Conservation (phyloP, 441 rosid genomes). For the Erysimum pusillum region DNA sequence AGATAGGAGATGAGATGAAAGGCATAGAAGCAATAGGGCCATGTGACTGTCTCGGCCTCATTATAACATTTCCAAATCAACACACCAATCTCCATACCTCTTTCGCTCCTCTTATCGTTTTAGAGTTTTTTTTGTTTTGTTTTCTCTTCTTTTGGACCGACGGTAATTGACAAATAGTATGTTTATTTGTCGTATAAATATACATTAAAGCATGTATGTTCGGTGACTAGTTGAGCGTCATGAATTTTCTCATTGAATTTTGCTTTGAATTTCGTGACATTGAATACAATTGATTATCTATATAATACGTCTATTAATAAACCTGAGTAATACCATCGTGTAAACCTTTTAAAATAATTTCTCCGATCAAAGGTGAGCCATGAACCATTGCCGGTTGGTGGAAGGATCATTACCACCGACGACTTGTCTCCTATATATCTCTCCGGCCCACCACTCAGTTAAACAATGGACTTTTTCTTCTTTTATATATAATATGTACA, state of each 20-base stretch:
- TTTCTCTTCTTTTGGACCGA: constrained; percentile 9
- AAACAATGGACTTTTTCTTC: constrained; percentile 16
- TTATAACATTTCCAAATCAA: constrained; percentile 44
- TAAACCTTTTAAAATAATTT: neutral
- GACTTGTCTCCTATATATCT: constrained; percentile 35
- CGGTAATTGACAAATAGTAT: constrained; percentile 38
- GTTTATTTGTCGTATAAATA: constrained; percentile 37
- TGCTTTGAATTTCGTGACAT: constrained; percentile 32
- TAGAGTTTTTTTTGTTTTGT: neutral
- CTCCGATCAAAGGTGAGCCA: constrained; percentile 30
- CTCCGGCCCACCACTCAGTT: constrained; percentile 44
- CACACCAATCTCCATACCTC: constrained; percentile 36
- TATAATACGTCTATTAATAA: neutral
- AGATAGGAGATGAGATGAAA: constrained; percentile 34
- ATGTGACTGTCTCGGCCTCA: constrained; percentile 47
- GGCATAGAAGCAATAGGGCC: constrained; percentile 45
- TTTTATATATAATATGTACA: neutral
- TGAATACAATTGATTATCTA: neutral
- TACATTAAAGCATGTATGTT: constrained; percentile 31
- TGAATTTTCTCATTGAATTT: constrained; percentile 8
- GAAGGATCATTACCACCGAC: constrained; percentile 36
- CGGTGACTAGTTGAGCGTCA: constrained; percentile 28
- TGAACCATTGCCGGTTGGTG: constrained; percentile 44
- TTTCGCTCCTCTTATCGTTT: constrained; percentile 37
- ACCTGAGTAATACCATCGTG: neutral